A percentile compares a stretch with the other conserved stretches of the same genome.
Evolutionary conservation across 129 eudicot genomes (phyloP).

Genomic region (Logfia minima): DNA sequence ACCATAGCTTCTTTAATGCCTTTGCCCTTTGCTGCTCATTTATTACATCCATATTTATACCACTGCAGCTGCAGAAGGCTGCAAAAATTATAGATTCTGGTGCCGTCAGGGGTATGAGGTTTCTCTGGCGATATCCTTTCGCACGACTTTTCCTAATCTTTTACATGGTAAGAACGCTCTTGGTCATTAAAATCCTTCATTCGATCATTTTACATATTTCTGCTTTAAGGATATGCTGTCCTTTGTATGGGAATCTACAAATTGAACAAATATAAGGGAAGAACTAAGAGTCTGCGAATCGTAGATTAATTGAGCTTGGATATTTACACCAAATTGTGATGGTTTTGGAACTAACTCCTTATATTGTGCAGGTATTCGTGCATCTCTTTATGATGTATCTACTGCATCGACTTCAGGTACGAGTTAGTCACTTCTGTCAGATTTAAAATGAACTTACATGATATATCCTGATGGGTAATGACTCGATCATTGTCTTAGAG

Average conservation of each 20-base stretch:
- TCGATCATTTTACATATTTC: neutral
- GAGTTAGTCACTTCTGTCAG: neutral
- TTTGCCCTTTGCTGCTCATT: conserved; percentile 11
- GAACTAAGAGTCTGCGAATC: neutral
- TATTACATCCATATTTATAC: conserved; percentile 1
- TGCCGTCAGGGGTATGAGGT: conserved; percentile 91
- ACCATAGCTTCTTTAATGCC: neutral
- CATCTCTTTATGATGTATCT: conserved; percentile 99
- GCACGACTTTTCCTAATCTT: conserved; percentile 82
- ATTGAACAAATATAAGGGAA: neutral
- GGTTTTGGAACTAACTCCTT: conserved; percentile 13
- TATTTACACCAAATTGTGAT: neutral
- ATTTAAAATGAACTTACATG: neutral
- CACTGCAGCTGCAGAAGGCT: conserved; percentile 87
- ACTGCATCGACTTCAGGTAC: conserved; percentile 98
- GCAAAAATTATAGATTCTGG: conserved; percentile 87
- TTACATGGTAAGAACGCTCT: conserved; percentile 61
- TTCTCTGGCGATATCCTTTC: conserved; percentile 93
- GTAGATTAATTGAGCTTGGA: neutral
- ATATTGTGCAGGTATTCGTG: conserved; percentile 76
- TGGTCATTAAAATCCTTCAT: neutral
- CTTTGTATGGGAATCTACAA: neutral
- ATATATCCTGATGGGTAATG: neutral
- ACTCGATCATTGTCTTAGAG: neutral
- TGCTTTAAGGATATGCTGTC: conserved; percentile 2